phyloP scores from a whole-genome alignment of 2,329 filamentous ascomycete species.

The Aspergillus tubingensis region DNA sequence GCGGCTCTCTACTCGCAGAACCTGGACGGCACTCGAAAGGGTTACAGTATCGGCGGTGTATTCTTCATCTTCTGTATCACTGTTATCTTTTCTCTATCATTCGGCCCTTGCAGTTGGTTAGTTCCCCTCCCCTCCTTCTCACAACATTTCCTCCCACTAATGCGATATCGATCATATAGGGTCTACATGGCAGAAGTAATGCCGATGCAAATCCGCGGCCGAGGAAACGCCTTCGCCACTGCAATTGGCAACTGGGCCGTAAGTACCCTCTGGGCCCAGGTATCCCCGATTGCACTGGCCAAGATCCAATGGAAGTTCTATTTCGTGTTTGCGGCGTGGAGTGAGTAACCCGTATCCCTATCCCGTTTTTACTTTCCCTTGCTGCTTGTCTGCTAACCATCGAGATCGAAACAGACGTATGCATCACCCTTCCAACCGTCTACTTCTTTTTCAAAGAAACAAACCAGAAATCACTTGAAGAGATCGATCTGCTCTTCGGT shows the following conservation, averaged over 20 bases:
- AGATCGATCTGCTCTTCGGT: constrained; percentile 61
- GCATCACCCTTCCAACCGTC: constrained; percentile 47
- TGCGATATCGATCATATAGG: constrained; percentile 43
- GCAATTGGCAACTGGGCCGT: constrained; percentile 62
- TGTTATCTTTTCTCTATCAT: constrained; percentile 61
- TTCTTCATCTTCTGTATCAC: constrained; percentile 67
- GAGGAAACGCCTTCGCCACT: constrained; percentile 60
- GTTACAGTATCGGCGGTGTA: constrained; percentile 61
- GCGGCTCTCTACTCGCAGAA: constrained; percentile 59
- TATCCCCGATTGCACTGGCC: constrained; percentile 55
- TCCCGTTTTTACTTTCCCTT: neutral
- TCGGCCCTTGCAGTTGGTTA: constrained; percentile 50
- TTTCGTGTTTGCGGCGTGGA: constrained; percentile 59
- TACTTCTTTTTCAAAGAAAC: constrained; percentile 58
- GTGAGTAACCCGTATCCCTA: constrained; percentile 26
- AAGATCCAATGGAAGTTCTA: constrained; percentile 58
- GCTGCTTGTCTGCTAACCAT: constrained; percentile 3
- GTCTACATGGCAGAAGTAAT: constrained; percentile 68
- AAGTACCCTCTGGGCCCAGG: constrained; percentile 61
- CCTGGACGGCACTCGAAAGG: constrained; percentile 42
- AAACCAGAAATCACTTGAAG: constrained; percentile 56
- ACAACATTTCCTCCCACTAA: neutral
- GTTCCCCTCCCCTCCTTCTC: neutral
- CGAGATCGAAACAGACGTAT: constrained; percentile 28
- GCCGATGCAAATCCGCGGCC: constrained; percentile 65